These are phyloP conservation scores for Populus hybrid DNA, from an alignment of 441 rosid species.

Conservation along the genomic window DNA sequence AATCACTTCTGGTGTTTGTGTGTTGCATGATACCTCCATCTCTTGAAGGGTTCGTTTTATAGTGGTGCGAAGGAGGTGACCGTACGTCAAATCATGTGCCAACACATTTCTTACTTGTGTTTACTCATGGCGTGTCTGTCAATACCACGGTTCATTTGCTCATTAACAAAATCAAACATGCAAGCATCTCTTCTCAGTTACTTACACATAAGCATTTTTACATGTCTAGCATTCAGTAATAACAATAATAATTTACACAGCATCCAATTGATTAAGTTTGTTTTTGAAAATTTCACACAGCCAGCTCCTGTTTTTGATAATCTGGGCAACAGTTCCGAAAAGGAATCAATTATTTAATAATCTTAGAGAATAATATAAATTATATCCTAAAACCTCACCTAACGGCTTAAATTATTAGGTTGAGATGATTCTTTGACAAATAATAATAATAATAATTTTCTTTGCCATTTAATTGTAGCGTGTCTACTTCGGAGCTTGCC, in stretches of 20 bases:
- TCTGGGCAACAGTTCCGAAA: constrained; percentile 57
- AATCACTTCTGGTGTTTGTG: no score
- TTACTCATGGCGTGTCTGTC: no score
- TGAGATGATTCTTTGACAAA: no score
- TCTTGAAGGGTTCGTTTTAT: not conserved
- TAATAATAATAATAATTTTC: not conserved
- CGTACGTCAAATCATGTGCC: not conserved
- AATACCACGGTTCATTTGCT: no score
- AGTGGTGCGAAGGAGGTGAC: not conserved
- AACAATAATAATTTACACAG: no score
- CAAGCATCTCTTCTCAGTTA: not conserved
- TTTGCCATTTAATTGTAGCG: constrained; percentile 36
- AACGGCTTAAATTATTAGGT: no score
- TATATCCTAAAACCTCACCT: no score
- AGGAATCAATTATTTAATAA: not conserved
- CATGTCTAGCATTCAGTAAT: no score
- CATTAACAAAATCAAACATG: not conserved
- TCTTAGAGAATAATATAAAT: no score
- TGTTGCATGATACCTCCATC: no score
- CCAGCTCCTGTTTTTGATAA: constrained; percentile 73
- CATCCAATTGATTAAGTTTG: no score
- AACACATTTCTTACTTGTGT: not conserved
- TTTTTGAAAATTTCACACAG: no score
- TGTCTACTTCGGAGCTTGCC: constrained; percentile 90
- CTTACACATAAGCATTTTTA: not conserved